Evolutionary conservation across 1,284 basidiomycete genomes (phyloP), one percentile per base, ranked within the genome.

Genomic region (Phellopilus nigrolimitatus): DNA sequence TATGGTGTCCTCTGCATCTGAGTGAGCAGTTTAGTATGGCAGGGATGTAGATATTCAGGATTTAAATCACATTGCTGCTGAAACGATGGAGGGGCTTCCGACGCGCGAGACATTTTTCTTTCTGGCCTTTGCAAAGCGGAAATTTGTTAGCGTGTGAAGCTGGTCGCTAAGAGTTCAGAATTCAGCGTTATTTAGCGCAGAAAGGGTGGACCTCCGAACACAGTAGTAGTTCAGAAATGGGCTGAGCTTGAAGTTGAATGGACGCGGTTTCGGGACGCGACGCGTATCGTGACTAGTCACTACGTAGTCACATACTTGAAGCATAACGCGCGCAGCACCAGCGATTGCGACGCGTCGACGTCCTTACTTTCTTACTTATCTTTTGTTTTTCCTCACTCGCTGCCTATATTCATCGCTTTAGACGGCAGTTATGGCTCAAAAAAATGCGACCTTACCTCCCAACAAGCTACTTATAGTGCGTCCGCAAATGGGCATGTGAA

Each of bases 1-100:
- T 58, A 95, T 86, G 5, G 80, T 88, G 60, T 89, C 79, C 56
- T 84, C 78, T 19, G 71, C 65, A 53, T 69, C 84, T 86, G 12
- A 41, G 39, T 41, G 9, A 41, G 25, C 39, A 41, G 24, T n/a
- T n/a, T n/a, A 24, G 15, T 21, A n/a, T 9, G 28, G 13, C 13
- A 13, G 7, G 15, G 47, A 24, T 21, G 7, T 13, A 33, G 10
- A 31, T 15, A 27, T 5, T 4, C 10, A 7, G 17, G 7, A 2
- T 13, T 36, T 37, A 17, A 37, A 37, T 37, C 15, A 41, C 40
- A 27, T 22, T 50, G 25, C 44, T 39, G 30, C 28, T 40, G 24
- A 15, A 49, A 49, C 7, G 45, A 3, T n/a, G 33, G 19, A 13
- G 31, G 22, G 17, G 46, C 10, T 33, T 43, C 15, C 37, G 24